Evolutionary conservation across 1,139 yeast genomes (phyloP).

Genomic region (Saccharomycopsis hybrid): DNA sequence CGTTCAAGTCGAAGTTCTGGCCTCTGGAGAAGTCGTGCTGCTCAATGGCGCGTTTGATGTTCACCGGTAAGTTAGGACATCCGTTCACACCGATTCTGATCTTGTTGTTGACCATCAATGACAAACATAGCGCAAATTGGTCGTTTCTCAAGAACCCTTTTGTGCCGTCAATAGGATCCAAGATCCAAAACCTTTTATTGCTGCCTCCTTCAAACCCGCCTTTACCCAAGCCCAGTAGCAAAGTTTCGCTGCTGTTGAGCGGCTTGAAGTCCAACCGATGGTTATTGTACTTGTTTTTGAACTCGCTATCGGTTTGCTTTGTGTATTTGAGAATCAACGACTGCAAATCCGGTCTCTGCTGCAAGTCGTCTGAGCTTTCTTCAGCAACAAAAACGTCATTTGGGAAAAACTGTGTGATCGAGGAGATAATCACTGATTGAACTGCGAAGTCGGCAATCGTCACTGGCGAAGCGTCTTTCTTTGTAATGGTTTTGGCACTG

Average conservation of each 20-base stretch:
- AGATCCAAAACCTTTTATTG: conserved; percentile 75
- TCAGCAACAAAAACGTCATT: conserved; percentile 87
- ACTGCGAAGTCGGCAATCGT: conserved; percentile 97
- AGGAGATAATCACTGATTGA: conserved; percentile 85
- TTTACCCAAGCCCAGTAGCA: conserved; percentile 28
- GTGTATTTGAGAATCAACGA: conserved; percentile 46
- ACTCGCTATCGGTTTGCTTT: conserved; percentile 35
- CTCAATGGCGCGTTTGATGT: conserved; percentile 31
- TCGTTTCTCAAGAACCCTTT: conserved; percentile 94
- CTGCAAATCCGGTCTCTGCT: conserved; percentile 42
- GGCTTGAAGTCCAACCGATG: conserved; percentile 20
- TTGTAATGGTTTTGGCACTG: conserved; percentile 60
- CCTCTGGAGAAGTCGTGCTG: conserved; percentile 25
- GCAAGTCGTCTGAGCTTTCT: conserved; percentile 71
- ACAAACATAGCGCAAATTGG: conserved; percentile 94
- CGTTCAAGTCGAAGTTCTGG: conserved; percentile 21
- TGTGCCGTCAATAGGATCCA: conserved; percentile 98
- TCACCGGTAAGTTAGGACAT: conserved; percentile 79
- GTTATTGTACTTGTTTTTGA: conserved; percentile 12
- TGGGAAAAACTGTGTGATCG: conserved; percentile 75
- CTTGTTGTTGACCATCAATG: conserved; percentile 76
- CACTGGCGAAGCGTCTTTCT: conserved; percentile 88
- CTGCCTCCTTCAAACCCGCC: conserved; percentile 22
- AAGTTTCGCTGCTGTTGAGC: conserved; percentile 26
- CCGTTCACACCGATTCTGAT: conserved; percentile 92